These are phyloP conservation scores for Candida lessepsii DNA, from an alignment of 805 yeast species.

Conservation along the genomic window DNA sequence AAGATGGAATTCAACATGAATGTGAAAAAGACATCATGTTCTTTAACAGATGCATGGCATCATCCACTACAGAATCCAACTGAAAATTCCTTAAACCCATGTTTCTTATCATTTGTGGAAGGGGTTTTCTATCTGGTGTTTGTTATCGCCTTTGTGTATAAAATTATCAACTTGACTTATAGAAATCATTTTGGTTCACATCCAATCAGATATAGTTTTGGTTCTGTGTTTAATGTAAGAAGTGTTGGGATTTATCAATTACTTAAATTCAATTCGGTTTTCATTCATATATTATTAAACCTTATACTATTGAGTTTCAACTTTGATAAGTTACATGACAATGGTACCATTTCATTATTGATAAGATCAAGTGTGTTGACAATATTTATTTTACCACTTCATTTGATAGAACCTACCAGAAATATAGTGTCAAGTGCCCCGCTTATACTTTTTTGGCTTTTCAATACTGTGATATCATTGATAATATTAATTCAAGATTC, in stretches of 20 bases:
- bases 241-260: conserved; percentile 20
- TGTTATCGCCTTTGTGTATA: conserved; percentile 13
- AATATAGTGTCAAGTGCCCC: conserved; percentile 38
- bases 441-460: conserved; percentile 40
- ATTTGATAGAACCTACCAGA: conserved; percentile 42
- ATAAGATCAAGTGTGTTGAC: conserved; percentile 7
- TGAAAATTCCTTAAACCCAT: conserved; percentile 29
- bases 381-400: conserved; percentile 39
- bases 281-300: conserved; percentile 16
- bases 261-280: conserved; percentile 17
- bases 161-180: conserved; percentile 13
- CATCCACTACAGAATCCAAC: conserved; percentile 24
- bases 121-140: conserved; percentile 8
- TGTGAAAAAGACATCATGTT: neutral
- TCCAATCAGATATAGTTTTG: conserved; percentile 20
- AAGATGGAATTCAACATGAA: too few relatives aligned
- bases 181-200: conserved; percentile 18
- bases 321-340: conserved; percentile 1
- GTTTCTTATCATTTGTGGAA: conserved; percentile 22
- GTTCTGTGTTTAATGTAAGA: conserved; percentile 16
- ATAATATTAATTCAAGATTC: conserved; percentile 20
- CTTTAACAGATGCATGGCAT: conserved; percentile 9
- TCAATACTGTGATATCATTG: conserved; percentile 9
- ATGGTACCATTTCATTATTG: conserved; percentile 10
- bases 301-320: conserved; percentile 13